These are phyloP conservation scores for Vanderwaltozyma tropicalis DNA, from an alignment of 805 yeast species.

Conservation along the genomic window DNA sequence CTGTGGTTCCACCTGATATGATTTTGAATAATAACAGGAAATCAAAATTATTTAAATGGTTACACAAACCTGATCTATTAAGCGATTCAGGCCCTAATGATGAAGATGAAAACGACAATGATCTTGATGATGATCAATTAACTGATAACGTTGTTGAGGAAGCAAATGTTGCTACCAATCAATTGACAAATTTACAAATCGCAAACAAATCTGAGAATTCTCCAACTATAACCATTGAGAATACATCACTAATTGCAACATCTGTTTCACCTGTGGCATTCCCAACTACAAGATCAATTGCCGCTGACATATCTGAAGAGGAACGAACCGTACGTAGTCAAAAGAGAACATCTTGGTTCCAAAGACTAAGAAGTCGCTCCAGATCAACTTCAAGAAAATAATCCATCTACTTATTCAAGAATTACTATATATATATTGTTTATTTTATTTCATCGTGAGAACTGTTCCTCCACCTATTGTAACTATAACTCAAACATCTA, in stretches of 20 bases:
- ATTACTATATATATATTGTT: too few relatives aligned
- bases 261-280: not conserved
- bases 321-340: constrained; percentile 17
- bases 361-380: constrained; percentile 32
- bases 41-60: constrained; percentile 22
- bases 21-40: constrained; percentile 21
- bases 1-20: constrained; percentile 25
- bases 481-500: too few relatives aligned
- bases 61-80: constrained; percentile 21
- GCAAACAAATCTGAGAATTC: too few relatives aligned
- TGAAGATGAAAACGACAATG: constrained; percentile 24
- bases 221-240: not conserved
- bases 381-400: constrained; percentile 14
- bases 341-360: constrained; percentile 36
- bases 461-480: too few relatives aligned
- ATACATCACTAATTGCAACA: not conserved
- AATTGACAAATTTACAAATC: not conserved
- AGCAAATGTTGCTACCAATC: not conserved
- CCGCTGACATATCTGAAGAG: constrained; percentile 2
- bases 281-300: not conserved
- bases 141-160: constrained; percentile 1
- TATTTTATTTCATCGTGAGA: too few relatives aligned
- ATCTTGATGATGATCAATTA: constrained; percentile 15
- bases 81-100: constrained; percentile 26
- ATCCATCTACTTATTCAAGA: not conserved